These are phyloP conservation scores for Kwoniella sp. DNA, from an alignment of 768 basidiomycete species.

Conservation along the genomic window DNA sequence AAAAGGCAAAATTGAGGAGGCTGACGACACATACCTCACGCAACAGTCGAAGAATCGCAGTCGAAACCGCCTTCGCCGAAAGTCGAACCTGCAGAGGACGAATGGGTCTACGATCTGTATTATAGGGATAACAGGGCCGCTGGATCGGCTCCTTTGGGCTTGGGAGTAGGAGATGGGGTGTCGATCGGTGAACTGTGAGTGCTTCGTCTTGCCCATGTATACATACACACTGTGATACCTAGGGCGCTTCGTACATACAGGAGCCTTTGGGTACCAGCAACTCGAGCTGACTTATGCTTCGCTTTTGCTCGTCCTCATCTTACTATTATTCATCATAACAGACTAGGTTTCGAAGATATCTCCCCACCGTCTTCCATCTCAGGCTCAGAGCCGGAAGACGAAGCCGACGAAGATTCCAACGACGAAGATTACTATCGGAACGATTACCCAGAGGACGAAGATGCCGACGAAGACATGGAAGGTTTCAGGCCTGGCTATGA, in stretches of 20 bases:
- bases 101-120: constrained; percentile 55
- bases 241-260: neutral
- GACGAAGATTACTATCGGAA: constrained; percentile 53
- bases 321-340: constrained; percentile 5
- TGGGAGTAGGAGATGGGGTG: constrained; percentile 47
- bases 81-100: constrained; percentile 17
- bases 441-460: constrained; percentile 53
- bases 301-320: neutral
- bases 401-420: constrained; percentile 53
- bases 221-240: neutral
- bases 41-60: constrained; percentile 17
- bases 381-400: constrained; percentile 48
- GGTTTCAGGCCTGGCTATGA: constrained; percentile 34
- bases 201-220: neutral
- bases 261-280: no score
- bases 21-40: neutral
- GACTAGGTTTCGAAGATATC: constrained; percentile 45
- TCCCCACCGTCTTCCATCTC: constrained; percentile 42
- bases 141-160: constrained; percentile 21
- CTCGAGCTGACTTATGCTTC: neutral
- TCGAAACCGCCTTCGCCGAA: constrained; percentile 14
- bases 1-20: no score
- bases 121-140: constrained; percentile 43
- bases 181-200: constrained; percentile 24
- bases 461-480: constrained; percentile 51